These are phyloP conservation scores for Coniochaeta prunicola DNA, from an alignment of 2,329 filamentous ascomycete genomes.

Conservation along the genomic window DNA sequence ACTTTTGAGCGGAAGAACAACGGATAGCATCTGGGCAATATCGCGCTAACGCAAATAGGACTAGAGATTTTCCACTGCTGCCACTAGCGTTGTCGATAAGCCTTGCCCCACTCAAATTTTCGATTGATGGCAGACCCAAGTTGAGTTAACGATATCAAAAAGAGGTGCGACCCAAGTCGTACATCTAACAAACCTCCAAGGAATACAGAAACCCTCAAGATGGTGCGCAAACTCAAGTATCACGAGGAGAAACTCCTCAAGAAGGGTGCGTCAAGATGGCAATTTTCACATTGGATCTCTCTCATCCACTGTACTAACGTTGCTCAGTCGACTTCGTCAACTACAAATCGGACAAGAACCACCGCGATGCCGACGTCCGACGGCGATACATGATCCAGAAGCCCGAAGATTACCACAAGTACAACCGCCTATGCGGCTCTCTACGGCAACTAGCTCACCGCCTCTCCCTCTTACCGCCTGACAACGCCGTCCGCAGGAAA, in stretches of 20 bases:
- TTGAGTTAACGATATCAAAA: neutral
- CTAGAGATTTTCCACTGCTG: neutral
- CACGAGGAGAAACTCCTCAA: conserved; percentile 96
- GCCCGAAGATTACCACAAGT: conserved; percentile 71
- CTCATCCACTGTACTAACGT: conserved; percentile 38
- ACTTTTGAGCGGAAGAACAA: conserved; percentile 3
- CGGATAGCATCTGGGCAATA: neutral
- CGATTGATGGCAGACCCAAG: neutral
- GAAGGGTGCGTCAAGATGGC: conserved; percentile 19
- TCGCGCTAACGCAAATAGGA: neutral
- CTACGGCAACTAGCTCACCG: conserved; percentile 84
- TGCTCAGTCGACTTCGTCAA: conserved; percentile 67
- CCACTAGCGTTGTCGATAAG: neutral
- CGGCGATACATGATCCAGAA: conserved; percentile 89
- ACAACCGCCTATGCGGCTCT: conserved; percentile 67
- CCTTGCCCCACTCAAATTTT: conserved; percentile 1
- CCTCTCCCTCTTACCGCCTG: conserved; percentile 73
- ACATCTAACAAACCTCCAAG: neutral
- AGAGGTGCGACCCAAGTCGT: neutral
- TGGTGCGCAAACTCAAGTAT: conserved; percentile 95
- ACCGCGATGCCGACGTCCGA: conserved; percentile 66
- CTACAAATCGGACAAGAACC: conserved; percentile 81
- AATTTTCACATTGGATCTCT: neutral
- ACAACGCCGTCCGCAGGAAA: conserved; percentile 70
- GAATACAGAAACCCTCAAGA: conserved; percentile 31